Base-by-base conservation (phyloP, 2,329 filamentous ascomycete species). In the Epichloe scottii region DNA sequence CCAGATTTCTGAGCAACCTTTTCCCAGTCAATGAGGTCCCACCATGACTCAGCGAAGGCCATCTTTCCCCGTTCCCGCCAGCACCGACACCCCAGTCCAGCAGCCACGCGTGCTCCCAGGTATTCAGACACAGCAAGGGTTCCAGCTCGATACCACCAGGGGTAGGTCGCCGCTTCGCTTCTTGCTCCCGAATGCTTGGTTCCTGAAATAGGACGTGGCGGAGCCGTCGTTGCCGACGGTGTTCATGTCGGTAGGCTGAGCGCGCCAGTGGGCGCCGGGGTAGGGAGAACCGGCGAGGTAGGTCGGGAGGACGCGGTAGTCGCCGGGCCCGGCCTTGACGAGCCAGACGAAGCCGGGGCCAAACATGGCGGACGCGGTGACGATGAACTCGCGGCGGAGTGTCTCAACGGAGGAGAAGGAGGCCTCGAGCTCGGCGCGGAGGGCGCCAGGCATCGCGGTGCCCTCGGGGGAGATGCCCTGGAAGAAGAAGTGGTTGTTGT, bases 301-400 rank as follows among this genome's bases (percentile, higher is more conserved):
- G 52, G 93, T 98, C 60, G 82, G 78, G 53, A 98, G 76, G 62
- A 98, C 78, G 61, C 83, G 81, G 71, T 75, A 76, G 59, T 73
- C 74, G 63, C 58, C 60, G 54, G 66, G 63, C 50, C 62, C 68
- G 59, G 61, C 65, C 68, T 81, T 80, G 62, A 96, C 87, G 55
- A 98, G 83, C 93, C 93, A 98, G 64, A 97, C 86, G 71, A 94
- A 97, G 57, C 93, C 93, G 0, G 91, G 90, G 50, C 91, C 93
- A 72, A 98, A 97, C 89, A 97, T 96, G 71, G 82, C 79, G 58
- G 81, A 76, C 53, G 91, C 91, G 40, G 85, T 94, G 57, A 83
- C 74, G 62, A 93, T 69, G 68, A 98, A 82, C 65, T 93, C 87
- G 59, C 77, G 76, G 64, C 82, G 82, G 53, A 98, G 81, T 33